phyloP scores from a whole-genome alignment of 768 basidiomycete species.

The Cyclocybe cylindracea region DNA sequence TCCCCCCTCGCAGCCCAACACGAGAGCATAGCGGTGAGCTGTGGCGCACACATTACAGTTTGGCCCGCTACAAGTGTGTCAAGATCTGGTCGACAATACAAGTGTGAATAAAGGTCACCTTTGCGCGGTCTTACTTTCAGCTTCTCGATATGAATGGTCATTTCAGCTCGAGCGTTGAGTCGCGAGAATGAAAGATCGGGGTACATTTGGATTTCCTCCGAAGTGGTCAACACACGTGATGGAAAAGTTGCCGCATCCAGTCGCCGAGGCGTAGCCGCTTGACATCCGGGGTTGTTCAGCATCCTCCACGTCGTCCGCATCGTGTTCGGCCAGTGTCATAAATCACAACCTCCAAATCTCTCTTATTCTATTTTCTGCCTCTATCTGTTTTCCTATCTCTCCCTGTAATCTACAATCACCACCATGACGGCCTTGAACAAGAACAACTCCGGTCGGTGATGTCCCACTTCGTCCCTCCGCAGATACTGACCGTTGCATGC shows the following conservation, averaged over 20 bases:
- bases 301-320: constrained; percentile 23
- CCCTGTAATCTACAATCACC: constrained; percentile 2
- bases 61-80: constrained; percentile 36
- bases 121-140: constrained; percentile 81
- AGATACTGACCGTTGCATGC: neutral
- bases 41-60: constrained; percentile 60
- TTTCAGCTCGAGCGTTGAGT: constrained; percentile 11
- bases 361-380: neutral
- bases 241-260: constrained; percentile 9
- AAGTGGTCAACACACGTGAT: constrained; percentile 11
- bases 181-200: neutral
- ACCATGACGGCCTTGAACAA: constrained; percentile 62
- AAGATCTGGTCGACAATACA: constrained; percentile 6
- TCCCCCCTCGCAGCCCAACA: constrained; percentile 85
- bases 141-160: constrained; percentile 74
- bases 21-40: constrained; percentile 77
- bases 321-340: constrained; percentile 4
- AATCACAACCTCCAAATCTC: neutral
- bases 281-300: constrained; percentile 17
- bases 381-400: neutral
- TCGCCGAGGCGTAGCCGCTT: neutral
- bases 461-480: neutral
- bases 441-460: constrained; percentile 78
- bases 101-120: constrained; percentile 36
- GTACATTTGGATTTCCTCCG: neutral